These are phyloP conservation scores for Blastosporella zonata DNA, from an alignment of 1,284 basidiomycete species.

Conservation along the genomic window DNA sequence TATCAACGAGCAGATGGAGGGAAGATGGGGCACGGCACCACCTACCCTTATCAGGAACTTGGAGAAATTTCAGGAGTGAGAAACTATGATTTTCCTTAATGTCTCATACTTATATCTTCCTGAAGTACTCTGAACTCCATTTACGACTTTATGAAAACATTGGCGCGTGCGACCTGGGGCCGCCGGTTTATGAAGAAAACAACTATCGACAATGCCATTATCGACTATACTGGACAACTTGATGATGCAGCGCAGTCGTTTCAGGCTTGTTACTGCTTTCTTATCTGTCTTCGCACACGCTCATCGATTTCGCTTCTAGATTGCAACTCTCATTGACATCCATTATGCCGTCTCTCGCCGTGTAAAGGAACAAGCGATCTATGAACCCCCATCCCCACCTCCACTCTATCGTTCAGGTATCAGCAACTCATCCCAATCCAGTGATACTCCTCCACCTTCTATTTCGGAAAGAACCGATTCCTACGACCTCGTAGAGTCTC, in stretches of 20 bases:
- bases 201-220: slow-evolving; percentile 37
- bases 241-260: slow-evolving; percentile 46
- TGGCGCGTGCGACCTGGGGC: slow-evolving; percentile 40
- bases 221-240: slow-evolving; percentile 32
- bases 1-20: slow-evolving; percentile 46
- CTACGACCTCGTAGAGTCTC: slow-evolving; percentile 1
- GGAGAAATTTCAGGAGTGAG: slow-evolving; percentile 41
- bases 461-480: not conserved
- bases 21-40: slow-evolving; percentile 44
- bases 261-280: slow-evolving; percentile 31
- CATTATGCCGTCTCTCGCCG: slow-evolving; percentile 36
- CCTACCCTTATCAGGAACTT: slow-evolving; percentile 41
- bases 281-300: not conserved
- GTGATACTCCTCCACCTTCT: not conserved
- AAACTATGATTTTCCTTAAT: not conserved
- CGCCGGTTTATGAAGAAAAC: slow-evolving; percentile 38
- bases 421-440: not conserved
- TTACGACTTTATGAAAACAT: slow-evolving; percentile 37
- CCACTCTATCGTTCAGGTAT: slow-evolving; percentile 3
- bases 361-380: not conserved
- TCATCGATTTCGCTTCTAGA: slow-evolving; percentile 25
- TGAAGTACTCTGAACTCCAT: slow-evolving; percentile 37
- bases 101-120: not conserved
- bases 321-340: slow-evolving; percentile 49
- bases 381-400: slow-evolving; percentile 2